These are phyloP conservation scores for Xylaria sp. DNA, from an alignment of 2,329 filamentous ascomycete genomes.

Conservation along the genomic window DNA sequence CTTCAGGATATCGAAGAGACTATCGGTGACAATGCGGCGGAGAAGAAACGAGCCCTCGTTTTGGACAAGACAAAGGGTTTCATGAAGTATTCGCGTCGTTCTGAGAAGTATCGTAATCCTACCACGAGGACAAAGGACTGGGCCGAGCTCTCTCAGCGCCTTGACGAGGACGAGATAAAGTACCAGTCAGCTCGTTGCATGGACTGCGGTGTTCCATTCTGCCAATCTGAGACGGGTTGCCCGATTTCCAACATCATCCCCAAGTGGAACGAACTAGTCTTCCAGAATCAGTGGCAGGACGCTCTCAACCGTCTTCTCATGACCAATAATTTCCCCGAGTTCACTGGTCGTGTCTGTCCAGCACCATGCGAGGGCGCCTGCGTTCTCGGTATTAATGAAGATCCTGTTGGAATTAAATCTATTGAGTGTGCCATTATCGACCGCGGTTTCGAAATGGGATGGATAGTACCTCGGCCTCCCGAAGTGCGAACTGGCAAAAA, in stretches of 20 bases:
- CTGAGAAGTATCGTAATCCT: slow-evolving; percentile 90
- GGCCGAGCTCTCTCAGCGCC: slow-evolving; percentile 86
- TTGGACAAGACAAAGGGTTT: slow-evolving; percentile 98
- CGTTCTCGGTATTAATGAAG: slow-evolving; percentile 95
- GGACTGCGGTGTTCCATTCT: slow-evolving; percentile 99
- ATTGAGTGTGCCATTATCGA: slow-evolving; percentile 99
- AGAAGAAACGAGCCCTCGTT: slow-evolving; percentile 90
- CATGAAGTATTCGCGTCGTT: slow-evolving; percentile 94
- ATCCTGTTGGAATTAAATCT: slow-evolving; percentile 97
- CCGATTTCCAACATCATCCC: slow-evolving; percentile 98
- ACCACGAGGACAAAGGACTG: slow-evolving; percentile 90
- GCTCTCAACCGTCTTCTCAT: slow-evolving; percentile 90
- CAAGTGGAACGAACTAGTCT: slow-evolving; percentile 91
- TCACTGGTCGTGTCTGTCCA: slow-evolving; percentile 95
- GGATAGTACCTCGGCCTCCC: slow-evolving; percentile 89
- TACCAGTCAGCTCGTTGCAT: slow-evolving; percentile 97
- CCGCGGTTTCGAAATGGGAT: slow-evolving; percentile 96
- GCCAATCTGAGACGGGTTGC: slow-evolving; percentile 94
- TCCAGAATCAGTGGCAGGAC: slow-evolving; percentile 83
- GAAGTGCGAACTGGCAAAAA: slow-evolving; percentile 86
- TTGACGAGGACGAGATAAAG: slow-evolving; percentile 95
- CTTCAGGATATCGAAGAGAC: slow-evolving; percentile 91
- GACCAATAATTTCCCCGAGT: slow-evolving; percentile 99
- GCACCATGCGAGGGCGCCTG: slow-evolving; percentile 97
- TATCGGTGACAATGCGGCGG: slow-evolving; percentile 81